These are phyloP conservation scores for Phytophthora melonis DNA, from an alignment of 352 stramenopile species.

Conservation along the genomic window DNA sequence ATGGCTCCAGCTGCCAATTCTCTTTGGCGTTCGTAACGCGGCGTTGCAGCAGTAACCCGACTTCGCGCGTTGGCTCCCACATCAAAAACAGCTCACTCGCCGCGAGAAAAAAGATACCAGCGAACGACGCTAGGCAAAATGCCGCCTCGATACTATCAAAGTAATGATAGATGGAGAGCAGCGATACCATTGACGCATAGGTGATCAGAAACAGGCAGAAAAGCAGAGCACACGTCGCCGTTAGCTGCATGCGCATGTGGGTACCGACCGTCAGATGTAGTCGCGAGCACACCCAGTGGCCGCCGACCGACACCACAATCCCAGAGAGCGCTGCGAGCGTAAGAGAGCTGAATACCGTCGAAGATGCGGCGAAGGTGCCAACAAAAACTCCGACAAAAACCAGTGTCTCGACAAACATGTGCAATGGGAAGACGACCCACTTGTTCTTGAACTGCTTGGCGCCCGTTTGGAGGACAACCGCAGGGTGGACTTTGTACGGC, in stretches of 20 bases:
- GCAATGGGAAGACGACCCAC: conserved; percentile 78
- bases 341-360: conserved; percentile 77
- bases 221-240: conserved; percentile 75
- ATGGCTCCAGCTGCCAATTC: conserved; percentile 80
- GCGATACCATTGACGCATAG: conserved; percentile 72
- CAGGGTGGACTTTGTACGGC: conserved; percentile 67
- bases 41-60: conserved; percentile 78
- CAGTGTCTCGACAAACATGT: conserved; percentile 76
- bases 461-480: conserved; percentile 60
- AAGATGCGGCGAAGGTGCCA: conserved; percentile 78
- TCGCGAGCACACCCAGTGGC: conserved; percentile 72
- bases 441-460: conserved; percentile 76
- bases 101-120: conserved; percentile 82
- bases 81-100: conserved; percentile 86
- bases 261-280: conserved; percentile 68
- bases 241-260: conserved; percentile 65
- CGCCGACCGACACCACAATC: conserved; percentile 79
- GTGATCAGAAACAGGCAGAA: conserved; percentile 80
- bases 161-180: conserved; percentile 87
- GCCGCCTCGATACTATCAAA: conserved; percentile 88
- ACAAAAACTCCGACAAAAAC: conserved; percentile 81
- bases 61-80: conserved; percentile 78
- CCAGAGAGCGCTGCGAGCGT: conserved; percentile 76
- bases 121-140: conserved; percentile 82
- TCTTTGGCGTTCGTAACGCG: conserved; percentile 79